Conservation (phyloP, 1,284 basidiomycete species). For the Microbotryum lychnidis-dioicae region DNA sequence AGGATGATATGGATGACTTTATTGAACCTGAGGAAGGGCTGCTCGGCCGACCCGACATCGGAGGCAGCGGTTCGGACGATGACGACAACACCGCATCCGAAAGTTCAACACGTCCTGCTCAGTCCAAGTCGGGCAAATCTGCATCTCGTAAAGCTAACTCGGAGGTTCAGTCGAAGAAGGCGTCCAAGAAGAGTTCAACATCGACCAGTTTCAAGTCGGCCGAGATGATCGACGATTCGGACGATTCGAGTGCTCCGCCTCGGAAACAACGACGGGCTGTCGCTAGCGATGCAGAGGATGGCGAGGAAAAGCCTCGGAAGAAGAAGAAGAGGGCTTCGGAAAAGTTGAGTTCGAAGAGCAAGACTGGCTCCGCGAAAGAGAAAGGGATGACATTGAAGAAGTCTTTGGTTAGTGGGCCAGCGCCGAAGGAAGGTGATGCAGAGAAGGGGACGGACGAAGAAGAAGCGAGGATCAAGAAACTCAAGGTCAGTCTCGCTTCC, state of each 20-base stretch:
- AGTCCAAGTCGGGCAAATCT: conserved; percentile 5
- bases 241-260: background rate
- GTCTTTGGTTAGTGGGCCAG: background rate
- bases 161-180: background rate
- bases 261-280: too few species aligned
- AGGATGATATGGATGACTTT: conserved; percentile 14
- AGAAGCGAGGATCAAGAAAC: conserved; percentile 16
- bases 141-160: background rate
- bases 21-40: conserved; percentile 8
- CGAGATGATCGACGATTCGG: background rate
- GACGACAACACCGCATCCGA: conserved; percentile 11
- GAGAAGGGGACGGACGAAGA: conserved; percentile 8
- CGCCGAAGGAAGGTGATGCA: conserved; percentile 13
- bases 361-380: conserved; percentile 53
- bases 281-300: too few species aligned
- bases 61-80: conserved; percentile 6
- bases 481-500: conserved; percentile 9
- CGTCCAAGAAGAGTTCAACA: conserved; percentile 21
- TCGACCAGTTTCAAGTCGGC: conserved; percentile 3
- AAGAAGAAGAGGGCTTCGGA: conserved; percentile 39
- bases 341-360: conserved; percentile 54
- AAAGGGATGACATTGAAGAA: conserved; percentile 55
- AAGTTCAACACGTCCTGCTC: background rate
- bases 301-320: background rate
- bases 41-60: conserved; percentile 3